Percentiles rank a stretch among this genome's conserved stretches.
Evolutionary conservation across 2,329 filamentous ascomycete genomes (phyloP).

Genomic region (Alternaria viburni): DNA sequence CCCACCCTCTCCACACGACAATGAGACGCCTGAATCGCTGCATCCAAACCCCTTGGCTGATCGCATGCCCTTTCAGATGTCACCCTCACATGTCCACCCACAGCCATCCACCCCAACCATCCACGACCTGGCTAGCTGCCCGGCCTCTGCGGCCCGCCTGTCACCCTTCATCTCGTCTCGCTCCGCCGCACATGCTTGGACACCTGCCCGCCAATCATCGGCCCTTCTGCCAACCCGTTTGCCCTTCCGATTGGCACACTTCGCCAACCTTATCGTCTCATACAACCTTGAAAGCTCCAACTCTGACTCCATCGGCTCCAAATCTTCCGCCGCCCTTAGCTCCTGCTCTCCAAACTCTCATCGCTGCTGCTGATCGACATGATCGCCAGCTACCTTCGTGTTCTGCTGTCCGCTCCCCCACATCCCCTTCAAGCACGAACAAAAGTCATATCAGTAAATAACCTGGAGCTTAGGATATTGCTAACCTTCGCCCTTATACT

Average conservation of each 20-base stretch:
- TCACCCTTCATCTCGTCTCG: not conserved
- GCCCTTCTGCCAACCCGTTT: not conserved
- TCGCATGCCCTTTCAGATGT: not conserved
- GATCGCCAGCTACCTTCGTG: not conserved
- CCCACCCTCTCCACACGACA: not conserved
- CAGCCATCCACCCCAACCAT: too few relatives aligned
- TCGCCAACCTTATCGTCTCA: not conserved
- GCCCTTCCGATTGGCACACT: not conserved
- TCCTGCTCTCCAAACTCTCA: not conserved
- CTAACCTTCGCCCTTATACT: not conserved
- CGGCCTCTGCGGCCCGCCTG: not conserved
- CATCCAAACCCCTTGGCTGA: not conserved
- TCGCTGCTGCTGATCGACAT: not conserved
- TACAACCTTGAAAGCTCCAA: not conserved
- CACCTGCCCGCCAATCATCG: not conserved
- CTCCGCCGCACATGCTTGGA: not conserved
- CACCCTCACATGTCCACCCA: not conserved
- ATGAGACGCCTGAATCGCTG: not conserved
- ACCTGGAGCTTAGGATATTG: not conserved
- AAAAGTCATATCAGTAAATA: not conserved
- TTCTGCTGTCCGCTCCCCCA: not conserved
- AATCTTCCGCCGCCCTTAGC: not conserved
- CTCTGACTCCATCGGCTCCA: not conserved
- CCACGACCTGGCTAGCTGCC: not conserved
- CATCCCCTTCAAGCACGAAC: not conserved